A percentile compares a stretch with the other conserved stretches of the same genome.
phyloP scores from a whole-genome alignment of 2,329 filamentous ascomycete species.

The Hypoxylon sp. region DNA sequence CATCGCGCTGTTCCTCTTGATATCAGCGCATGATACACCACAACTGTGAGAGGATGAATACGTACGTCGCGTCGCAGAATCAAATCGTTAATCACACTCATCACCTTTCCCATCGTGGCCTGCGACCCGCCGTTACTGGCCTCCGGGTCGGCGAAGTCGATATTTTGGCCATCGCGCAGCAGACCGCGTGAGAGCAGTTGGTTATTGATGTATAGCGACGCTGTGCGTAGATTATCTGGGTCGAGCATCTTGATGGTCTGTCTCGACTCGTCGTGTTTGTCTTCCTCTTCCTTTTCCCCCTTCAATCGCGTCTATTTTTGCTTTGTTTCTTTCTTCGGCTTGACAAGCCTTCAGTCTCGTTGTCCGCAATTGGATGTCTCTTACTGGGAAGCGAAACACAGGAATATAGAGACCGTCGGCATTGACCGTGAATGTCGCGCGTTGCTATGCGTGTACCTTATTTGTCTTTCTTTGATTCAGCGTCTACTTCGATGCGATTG shows the following conservation, averaged over 20 bases:
- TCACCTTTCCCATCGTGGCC: slow-evolving; percentile 82
- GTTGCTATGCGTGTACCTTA: not conserved
- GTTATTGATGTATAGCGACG: slow-evolving; percentile 77
- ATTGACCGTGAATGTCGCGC: slow-evolving; percentile 12
- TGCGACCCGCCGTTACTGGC: slow-evolving; percentile 65
- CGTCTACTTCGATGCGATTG: not conserved
- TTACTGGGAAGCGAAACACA: slow-evolving; percentile 7
- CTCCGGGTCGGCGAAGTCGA: slow-evolving; percentile 83
- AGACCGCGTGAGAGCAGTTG: slow-evolving; percentile 72
- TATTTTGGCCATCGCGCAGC: slow-evolving; percentile 71
- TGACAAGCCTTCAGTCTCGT: not conserved
- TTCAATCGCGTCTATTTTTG: not conserved
- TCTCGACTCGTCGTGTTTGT: slow-evolving; percentile 5
- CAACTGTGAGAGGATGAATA: slow-evolving; percentile 31
- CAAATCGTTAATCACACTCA: slow-evolving; percentile 92
- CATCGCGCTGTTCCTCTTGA: slow-evolving; percentile 71
- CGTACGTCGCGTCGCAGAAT: slow-evolving; percentile 87
- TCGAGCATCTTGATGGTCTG: slow-evolving; percentile 55
- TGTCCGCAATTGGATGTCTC: not conserved
- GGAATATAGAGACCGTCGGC: slow-evolving; percentile 4
- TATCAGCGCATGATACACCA: slow-evolving; percentile 10
- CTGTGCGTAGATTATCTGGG: slow-evolving; percentile 68
- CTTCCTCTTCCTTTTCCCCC: not conserved
- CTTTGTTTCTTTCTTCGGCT: not conserved
- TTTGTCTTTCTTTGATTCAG: not conserved